A percentile compares a stretch with the other conserved stretches of the same genome.
These are phyloP conservation scores for Dendrobium officinale DNA, from an alignment of 106 monocot genomes.

Conservation along the genomic window DNA sequence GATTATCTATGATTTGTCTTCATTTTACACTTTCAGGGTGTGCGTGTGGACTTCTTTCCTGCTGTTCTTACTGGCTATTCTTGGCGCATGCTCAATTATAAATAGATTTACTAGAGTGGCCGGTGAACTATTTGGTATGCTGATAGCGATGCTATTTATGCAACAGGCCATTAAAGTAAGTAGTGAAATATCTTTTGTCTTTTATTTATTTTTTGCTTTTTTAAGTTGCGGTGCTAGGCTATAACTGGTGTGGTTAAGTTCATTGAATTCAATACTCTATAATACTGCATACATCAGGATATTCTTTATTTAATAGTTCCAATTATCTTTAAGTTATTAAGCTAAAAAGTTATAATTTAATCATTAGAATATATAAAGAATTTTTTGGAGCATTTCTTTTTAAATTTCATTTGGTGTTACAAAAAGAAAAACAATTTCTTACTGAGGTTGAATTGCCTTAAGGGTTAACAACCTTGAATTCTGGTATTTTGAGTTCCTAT, in stretches of 20 bases:
- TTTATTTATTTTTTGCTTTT: background rate
- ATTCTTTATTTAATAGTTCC: background rate
- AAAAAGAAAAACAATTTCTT: background rate
- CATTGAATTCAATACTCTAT: background rate
- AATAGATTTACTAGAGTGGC: slow-evolving; percentile 63
- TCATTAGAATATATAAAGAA: background rate
- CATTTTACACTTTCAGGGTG: slow-evolving; percentile 30
- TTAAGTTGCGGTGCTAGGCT: background rate
- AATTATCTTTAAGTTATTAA: background rate
- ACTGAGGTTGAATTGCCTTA: background rate
- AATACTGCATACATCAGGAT: background rate
- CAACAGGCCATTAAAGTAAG: slow-evolving; percentile 62
- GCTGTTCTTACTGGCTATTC: slow-evolving; percentile 45
- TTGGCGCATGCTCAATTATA: slow-evolving; percentile 74
- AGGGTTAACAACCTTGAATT: background rate
- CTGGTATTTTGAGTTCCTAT: background rate
- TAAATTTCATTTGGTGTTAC: background rate
- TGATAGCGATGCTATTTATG: slow-evolving; percentile 76
- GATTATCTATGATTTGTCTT: background rate
- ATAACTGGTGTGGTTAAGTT: background rate
- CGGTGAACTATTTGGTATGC: slow-evolving; percentile 58
- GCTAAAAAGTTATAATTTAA: background rate
- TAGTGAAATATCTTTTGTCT: background rate
- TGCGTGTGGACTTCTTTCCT: slow-evolving; percentile 62
- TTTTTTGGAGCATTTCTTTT: background rate